Evolutionary conservation across 2,329 filamentous ascomycete genomes (phyloP).

Genomic region (Epichloe sibirici): DNA sequence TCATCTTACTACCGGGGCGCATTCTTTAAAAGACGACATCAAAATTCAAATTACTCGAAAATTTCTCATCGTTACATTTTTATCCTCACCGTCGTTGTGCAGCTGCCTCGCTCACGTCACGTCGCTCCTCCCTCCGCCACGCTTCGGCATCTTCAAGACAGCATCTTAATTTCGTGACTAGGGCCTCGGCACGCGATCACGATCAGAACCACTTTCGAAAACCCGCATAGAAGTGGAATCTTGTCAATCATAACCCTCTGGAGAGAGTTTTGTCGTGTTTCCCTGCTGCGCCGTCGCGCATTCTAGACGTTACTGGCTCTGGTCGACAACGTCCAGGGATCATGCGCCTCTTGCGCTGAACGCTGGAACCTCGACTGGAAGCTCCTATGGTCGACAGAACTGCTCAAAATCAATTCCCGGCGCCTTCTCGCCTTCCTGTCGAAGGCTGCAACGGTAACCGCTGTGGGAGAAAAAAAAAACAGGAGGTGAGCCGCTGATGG

Average conservation of each 20-base stretch:
- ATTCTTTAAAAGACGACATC: background rate
- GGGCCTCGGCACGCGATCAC: background rate
- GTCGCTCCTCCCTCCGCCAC: conserved; percentile 1
- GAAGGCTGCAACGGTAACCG: background rate
- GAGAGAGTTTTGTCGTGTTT: background rate
- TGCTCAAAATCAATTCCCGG: background rate
- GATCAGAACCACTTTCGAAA: background rate
- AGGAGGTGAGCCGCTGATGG: conserved; percentile 4
- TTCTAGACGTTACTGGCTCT: background rate
- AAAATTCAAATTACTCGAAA: background rate
- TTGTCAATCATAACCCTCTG: background rate
- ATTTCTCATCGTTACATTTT: background rate
- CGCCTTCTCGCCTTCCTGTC: background rate
- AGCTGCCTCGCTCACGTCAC: background rate
- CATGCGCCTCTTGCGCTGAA: conserved; percentile 6
- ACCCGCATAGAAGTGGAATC: background rate
- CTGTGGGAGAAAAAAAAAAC: background rate
- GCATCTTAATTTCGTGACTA: background rate
- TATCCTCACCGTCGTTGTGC: background rate
- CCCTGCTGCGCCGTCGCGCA: background rate
- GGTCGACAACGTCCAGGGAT: background rate
- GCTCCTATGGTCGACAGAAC: background rate
- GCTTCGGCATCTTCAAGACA: conserved; percentile 1
- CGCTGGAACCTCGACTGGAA: conserved; percentile 1
- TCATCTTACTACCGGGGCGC: conserved; percentile 3